Base-by-base conservation (phyloP, 139 green algal genomes). In the Chlamydomonas sphaeroides region DNA sequence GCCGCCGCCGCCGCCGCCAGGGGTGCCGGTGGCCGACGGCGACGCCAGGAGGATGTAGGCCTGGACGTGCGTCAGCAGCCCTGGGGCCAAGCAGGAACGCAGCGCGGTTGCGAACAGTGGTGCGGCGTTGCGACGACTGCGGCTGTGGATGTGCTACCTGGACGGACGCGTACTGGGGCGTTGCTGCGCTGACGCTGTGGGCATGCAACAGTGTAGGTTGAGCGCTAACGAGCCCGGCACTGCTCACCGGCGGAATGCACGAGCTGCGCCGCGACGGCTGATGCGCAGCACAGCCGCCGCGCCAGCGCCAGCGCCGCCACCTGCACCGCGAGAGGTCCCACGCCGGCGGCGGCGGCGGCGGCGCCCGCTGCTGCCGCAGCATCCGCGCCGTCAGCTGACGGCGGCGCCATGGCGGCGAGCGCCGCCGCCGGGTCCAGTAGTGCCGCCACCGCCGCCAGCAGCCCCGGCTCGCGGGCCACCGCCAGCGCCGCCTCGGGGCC, bases 251-350 rank as follows among this genome's bases (percentile, higher is more conserved):
- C 69, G 10, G 90, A 62, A 4, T 82, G 66, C 65, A 91, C 80
- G 69, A 83, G 67, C 70, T 91, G 85, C 17, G 88, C 88, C 3
- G 80, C 56, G 0, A 78, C 26, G 8, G 82, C 65, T n/a, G 86
- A 90, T 15, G 90, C 83, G 28, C 82, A 65, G 49, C 87, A 92
- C 76, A 94, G 76, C 62, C 89, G 59, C 56, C 92, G 84, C 74
- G 93, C 75, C 70, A 93, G 68, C 84, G 91, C 72, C 73, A 86
- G 79, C 20, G 76, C 80, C 30, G 78, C 59, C 65, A 68, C 79
- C 68, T 56, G 65, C 72, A 69, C 61, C 45, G 62, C 41, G 3
- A 10, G n/a, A 21, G 11, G 17, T 36, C 7, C 25, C 33, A 8
- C 59, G 36, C 23, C 41, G 41, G 33, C 35, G 26, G 17, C 35